Evolutionary conservation across 805 yeast species (phyloP).

Genomic region (Cyberlindnera euphorbiiphila): DNA sequence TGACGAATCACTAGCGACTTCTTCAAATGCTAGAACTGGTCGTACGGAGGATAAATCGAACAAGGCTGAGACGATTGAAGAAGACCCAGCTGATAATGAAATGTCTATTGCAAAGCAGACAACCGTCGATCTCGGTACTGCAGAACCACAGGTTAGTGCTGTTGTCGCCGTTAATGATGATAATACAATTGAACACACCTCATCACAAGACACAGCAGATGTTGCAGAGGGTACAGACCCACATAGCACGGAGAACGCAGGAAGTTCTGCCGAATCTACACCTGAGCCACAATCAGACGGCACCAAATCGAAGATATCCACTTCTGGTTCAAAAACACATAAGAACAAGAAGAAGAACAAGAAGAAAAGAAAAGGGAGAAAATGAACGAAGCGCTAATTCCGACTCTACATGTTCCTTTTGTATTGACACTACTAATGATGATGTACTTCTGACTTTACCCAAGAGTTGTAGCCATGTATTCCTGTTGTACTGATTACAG

Average conservation of each 20-base stretch:
- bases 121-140: background rate
- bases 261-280: conserved; percentile 5
- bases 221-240: too few species aligned
- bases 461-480: too few species aligned
- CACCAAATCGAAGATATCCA: background rate
- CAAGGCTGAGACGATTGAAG: background rate
- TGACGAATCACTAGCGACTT: conserved; percentile 9
- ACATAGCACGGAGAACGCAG: too few species aligned
- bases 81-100: background rate
- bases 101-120: background rate
- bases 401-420: conserved; percentile 10
- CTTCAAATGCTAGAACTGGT: background rate
- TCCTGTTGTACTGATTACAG: too few species aligned
- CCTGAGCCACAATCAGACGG: conserved; percentile 6
- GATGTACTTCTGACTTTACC: too few species aligned
- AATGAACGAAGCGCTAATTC: conserved; percentile 2
- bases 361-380: conserved; percentile 13
- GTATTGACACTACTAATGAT: too few species aligned
- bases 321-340: background rate
- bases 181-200: too few species aligned
- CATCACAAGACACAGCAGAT: too few species aligned
- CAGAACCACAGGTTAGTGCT: background rate
- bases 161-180: background rate
- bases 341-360: conserved; percentile 15
- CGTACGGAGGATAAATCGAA: too few species aligned